phyloP scores from a whole-genome alignment of 306 rosid species.

The Sindora glabra region DNA sequence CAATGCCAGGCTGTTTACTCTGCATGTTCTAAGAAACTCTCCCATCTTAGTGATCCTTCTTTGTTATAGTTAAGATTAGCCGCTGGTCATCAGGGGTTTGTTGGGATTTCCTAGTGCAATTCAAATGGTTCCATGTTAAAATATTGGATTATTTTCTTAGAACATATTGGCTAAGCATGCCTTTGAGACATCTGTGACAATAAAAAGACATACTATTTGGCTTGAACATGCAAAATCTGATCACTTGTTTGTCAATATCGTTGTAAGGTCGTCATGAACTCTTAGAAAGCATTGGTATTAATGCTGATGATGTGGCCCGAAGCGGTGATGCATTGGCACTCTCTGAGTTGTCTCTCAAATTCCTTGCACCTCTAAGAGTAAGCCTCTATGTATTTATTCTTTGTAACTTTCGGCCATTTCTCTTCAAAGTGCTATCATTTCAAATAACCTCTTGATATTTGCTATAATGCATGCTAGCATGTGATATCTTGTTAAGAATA shows the following conservation, averaged over 20 bases:
- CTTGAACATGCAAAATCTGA: conserved; percentile 6
- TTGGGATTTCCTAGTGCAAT: not conserved
- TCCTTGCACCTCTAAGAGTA: conserved; percentile 81
- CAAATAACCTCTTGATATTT: not conserved
- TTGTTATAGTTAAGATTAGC: not conserved
- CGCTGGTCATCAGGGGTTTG: not conserved
- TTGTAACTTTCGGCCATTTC: not conserved
- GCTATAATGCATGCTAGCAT: not conserved
- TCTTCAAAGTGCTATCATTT: not conserved
- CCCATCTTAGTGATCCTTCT: not conserved
- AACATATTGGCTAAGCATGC: not conserved
- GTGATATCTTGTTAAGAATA: not conserved
- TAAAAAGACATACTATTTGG: not conserved
- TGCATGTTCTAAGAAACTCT: not conserved
- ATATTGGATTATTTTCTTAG: not conserved
- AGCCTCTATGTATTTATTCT: conserved; percentile 7
- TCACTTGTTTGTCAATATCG: conserved; percentile 10
- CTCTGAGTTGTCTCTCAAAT: conserved; percentile 65
- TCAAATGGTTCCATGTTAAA: not conserved
- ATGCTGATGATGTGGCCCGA: conserved; percentile 58
- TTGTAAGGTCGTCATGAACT: conserved; percentile 72
- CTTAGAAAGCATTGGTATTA: conserved; percentile 51
- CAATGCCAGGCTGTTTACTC: not conserved
- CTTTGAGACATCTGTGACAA: not conserved
- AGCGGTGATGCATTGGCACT: conserved; percentile 66